Evolutionary conservation across 768 basidiomycete species (phyloP).

Genomic region (Lentinus tigrinus): DNA sequence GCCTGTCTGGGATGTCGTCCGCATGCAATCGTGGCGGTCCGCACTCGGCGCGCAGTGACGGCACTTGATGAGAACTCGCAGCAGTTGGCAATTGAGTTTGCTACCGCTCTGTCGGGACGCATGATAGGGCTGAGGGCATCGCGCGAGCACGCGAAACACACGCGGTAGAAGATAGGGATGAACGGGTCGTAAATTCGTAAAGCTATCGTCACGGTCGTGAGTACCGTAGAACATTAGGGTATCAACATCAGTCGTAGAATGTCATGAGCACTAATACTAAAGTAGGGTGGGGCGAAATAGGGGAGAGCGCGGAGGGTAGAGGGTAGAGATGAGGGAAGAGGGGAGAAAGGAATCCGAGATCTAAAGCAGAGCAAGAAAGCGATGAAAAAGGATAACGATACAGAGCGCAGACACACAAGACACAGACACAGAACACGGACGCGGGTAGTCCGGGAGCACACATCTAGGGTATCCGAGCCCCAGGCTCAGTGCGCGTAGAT

Average conservation of each 20-base stretch:
- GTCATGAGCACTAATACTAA: conserved; percentile 15
- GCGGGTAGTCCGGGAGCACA: background rate
- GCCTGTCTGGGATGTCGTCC: too few relatives aligned
- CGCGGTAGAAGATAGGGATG: background rate
- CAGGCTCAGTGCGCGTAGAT: background rate
- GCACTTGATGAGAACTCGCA: too few relatives aligned
- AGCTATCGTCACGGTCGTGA: background rate
- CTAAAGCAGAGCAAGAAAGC: conserved; percentile 2
- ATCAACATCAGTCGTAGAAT: conserved; percentile 4
- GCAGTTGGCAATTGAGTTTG: too few relatives aligned
- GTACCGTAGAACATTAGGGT: conserved; percentile 4
- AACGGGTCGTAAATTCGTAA: background rate
- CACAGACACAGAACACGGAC: background rate
- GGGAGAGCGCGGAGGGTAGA: conserved; percentile 1
- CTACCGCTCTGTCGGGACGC: background rate
- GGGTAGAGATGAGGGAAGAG: background rate
- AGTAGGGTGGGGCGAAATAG: background rate
- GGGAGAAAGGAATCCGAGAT: background rate
- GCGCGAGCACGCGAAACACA: background rate
- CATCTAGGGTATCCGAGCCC: background rate
- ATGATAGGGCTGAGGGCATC: background rate
- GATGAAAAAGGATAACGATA: conserved; percentile 15
- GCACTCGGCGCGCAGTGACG: too few relatives aligned
- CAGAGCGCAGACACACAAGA: background rate
- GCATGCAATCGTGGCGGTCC: too few relatives aligned